Percentiles rank a stretch among this genome's conserved stretches.
phyloP scores from a whole-genome alignment of 179 eudicot genomes.

The Gypsophila paniculata region DNA sequence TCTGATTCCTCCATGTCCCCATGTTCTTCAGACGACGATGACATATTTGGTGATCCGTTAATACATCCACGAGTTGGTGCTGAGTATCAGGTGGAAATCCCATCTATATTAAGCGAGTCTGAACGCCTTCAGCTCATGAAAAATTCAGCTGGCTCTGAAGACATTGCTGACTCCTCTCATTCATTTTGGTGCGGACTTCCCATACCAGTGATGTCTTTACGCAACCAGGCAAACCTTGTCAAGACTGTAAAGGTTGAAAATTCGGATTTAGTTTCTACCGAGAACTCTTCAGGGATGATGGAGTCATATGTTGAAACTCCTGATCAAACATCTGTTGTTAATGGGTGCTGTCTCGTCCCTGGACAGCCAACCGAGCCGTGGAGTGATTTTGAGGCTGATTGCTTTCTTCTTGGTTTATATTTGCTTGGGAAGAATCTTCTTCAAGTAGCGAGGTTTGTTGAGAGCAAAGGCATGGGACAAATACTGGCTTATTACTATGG shows the following conservation, averaged over 20 bases:
- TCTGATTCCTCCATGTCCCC: slow-evolving; percentile 36
- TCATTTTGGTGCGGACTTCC: slow-evolving; percentile 19
- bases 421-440: slow-evolving; percentile 61
- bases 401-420: slow-evolving; percentile 65
- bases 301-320: not conserved
- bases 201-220: slow-evolving; percentile 14
- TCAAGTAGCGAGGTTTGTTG: slow-evolving; percentile 49
- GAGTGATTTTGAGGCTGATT: slow-evolving; percentile 57
- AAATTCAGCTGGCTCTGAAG: slow-evolving; percentile 36
- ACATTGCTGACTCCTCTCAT: slow-evolving; percentile 22
- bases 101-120: slow-evolving; percentile 34
- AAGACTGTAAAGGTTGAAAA: slow-evolving; percentile 25
- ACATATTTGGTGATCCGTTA: slow-evolving; percentile 50
- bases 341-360: slow-evolving; percentile 37
- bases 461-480: slow-evolving; percentile 47
- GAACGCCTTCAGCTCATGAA: slow-evolving; percentile 30
- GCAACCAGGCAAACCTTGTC: slow-evolving; percentile 19
- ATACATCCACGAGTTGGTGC: slow-evolving; percentile 61
- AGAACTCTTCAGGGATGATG: no score
- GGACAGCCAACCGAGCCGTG: slow-evolving; percentile 40
- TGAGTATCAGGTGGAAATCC: slow-evolving; percentile 64
- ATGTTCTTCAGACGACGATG: slow-evolving; percentile 33
- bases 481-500: slow-evolving; percentile 56
- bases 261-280: not conserved
- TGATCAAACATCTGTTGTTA: not conserved